Evolutionary conservation across 2,329 filamentous ascomycete species (phyloP).

Genomic region (Pseudocercospora cruenta): DNA sequence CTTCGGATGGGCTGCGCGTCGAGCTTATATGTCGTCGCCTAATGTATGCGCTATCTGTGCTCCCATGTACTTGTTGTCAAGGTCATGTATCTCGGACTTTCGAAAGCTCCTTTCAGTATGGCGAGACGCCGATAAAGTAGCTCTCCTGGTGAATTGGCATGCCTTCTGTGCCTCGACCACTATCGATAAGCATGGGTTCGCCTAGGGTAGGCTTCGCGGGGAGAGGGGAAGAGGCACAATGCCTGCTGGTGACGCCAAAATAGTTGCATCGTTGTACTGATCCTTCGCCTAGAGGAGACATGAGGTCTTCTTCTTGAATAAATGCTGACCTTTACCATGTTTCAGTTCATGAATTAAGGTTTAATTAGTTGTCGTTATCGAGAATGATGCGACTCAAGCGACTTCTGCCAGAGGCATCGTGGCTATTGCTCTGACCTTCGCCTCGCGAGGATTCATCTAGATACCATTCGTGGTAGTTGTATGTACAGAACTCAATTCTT

Average conservation of each 20-base stretch:
- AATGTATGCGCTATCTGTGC: not conserved
- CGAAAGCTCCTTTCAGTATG: not conserved
- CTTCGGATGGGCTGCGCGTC: not conserved
- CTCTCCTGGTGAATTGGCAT: not conserved
- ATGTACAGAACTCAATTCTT: not conserved
- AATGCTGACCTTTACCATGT: not conserved
- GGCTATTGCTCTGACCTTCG: too few relatives aligned
- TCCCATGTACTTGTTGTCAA: not conserved
- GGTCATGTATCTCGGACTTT: not conserved
- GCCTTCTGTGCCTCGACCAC: not conserved
- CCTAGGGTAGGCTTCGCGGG: too few relatives aligned
- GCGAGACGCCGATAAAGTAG: not conserved
- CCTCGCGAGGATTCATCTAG: not conserved
- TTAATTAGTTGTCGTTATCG: too few relatives aligned
- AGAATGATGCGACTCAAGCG: too few relatives aligned
- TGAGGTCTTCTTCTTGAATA: not conserved
- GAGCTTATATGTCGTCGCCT: not conserved
- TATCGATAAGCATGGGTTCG: not conserved
- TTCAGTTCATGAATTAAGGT: too few relatives aligned
- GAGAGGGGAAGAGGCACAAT: too few relatives aligned
- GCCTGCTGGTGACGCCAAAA: not conserved
- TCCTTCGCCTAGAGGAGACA: not conserved
- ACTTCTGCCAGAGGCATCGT: too few relatives aligned
- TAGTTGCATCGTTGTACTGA: not conserved
- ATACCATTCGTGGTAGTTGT: not conserved